A percentile compares a stretch with the other conserved stretches of the same genome.
Evolutionary conservation across 163 green algal genomes (phyloP).

Genomic region (Chlorella variabilis): DNA sequence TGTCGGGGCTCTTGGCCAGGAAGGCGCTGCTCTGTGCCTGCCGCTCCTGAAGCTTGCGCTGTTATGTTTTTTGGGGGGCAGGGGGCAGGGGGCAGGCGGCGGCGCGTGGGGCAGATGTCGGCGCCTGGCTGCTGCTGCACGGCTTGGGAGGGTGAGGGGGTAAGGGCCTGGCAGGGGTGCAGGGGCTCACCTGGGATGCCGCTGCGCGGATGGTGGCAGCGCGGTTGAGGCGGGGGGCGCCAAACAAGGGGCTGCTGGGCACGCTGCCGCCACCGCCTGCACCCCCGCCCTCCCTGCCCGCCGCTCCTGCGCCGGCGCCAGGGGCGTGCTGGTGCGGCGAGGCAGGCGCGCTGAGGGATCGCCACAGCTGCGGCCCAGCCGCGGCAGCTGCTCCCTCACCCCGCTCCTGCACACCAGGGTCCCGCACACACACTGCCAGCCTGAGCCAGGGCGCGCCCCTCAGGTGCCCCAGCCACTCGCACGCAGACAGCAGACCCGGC

Average conservation of each 20-base stretch:
- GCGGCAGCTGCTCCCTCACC: background rate
- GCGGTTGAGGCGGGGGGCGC: background rate
- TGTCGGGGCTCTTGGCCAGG: slow-evolving; percentile 20
- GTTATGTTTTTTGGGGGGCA: background rate
- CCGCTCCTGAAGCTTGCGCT: slow-evolving; percentile 6
- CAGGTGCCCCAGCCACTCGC: too few relatives aligned
- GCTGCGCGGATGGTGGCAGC: slow-evolving; percentile 5
- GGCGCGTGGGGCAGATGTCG: too few relatives aligned
- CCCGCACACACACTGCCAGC: too few relatives aligned
- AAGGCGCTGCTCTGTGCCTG: background rate
- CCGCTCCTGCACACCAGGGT: background rate
- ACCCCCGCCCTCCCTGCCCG: background rate
- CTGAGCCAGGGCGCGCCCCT: too few relatives aligned
- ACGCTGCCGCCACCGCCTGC: background rate
- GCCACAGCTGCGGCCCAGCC: background rate
- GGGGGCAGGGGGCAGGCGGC: background rate
- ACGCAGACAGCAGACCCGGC: too few relatives aligned
- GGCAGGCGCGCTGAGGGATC: background rate
- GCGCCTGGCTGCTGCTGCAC: too few relatives aligned
- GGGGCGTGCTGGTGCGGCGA: background rate
- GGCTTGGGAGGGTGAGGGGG: too few relatives aligned
- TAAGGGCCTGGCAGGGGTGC: too few relatives aligned
- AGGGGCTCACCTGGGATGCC: slow-evolving; percentile 6
- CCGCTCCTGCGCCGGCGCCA: background rate
- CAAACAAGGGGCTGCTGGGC: slow-evolving; percentile 6